Evolutionary conservation across 2,329 filamentous ascomycete genomes (phyloP), one percentile per base, ranked within the genome.

Genomic region (Neofusicoccum kwambonambiense): DNA sequence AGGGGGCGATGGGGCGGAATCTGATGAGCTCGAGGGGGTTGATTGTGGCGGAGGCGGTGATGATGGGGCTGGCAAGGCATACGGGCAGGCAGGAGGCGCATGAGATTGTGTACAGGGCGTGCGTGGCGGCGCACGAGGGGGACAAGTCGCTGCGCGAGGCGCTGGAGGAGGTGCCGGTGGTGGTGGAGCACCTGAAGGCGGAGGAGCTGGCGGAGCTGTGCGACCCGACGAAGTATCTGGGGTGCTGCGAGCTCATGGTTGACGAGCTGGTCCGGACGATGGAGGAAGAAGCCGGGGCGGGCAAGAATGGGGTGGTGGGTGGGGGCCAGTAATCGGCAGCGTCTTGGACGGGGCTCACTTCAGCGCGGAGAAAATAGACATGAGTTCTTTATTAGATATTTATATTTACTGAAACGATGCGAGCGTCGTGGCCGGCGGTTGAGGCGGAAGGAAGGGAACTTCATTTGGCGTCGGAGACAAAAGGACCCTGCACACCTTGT

Each of bases 31-130:
- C 83, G 0, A 75, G 75, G 47, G 84, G 84, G 0, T 71, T 86
- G 19, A 86, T 86, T 67, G 84, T 86, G 12, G 84, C 79, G 0
- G 85, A 87, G 73, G 83, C 84, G 2, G 82, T 87, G n/a, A 86
- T 87, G 84, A 86, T 87, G 85, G 81, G 79, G 1, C 75, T 87
- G 57, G 85, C 83, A n/a, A 77, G 79, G 15, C 75, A 81, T 72
- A 74, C 84, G 45, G 84, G 84, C 8, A 76, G 84, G 13, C 82
- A 84, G 65, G 76, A 79, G 17, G 84, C 84, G 2, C 84, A 86
- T 70, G 84, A 86, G 68, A 75, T 85, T 42, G 83, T 87, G 2
- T 87, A 87, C 56, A 80, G 81, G 66, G 83, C 83, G 1, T 87
- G 84, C 69, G 80, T 79, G 66, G 74, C 77, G 67, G 79, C 79